Evolutionary conservation across 1,284 basidiomycete species (phyloP).

Genomic region (Trichosporon sp.): DNA sequence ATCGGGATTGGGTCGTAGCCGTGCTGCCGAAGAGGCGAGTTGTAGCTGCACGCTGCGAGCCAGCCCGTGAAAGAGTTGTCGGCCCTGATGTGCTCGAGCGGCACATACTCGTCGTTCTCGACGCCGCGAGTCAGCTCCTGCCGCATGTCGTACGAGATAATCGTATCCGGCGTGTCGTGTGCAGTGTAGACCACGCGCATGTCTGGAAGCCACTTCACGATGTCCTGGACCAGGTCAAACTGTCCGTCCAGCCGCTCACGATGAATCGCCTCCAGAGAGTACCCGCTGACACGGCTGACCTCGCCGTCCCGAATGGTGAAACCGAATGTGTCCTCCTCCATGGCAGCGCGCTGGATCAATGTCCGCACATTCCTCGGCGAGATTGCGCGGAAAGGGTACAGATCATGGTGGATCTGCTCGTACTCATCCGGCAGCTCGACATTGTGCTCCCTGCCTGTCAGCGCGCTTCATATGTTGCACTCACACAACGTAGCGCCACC

Average conservation of each 20-base stretch:
- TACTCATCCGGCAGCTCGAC: constrained; percentile 50
- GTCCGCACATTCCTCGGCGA: constrained; percentile 59
- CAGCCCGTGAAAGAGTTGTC: neutral
- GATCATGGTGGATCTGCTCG: constrained; percentile 41
- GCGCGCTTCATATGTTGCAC: constrained; percentile 7
- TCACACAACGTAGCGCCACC: constrained; percentile 56
- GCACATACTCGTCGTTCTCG: constrained; percentile 42
- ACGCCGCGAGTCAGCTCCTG: constrained; percentile 49
- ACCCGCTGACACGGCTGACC: neutral
- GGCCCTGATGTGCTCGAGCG: neutral
- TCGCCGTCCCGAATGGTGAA: constrained; percentile 20
- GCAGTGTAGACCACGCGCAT: constrained; percentile 35
- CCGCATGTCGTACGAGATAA: constrained; percentile 51
- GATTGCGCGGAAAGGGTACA: constrained; percentile 35
- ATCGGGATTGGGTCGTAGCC: neutral
- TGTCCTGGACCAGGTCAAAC: constrained; percentile 30
- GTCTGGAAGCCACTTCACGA: constrained; percentile 38
- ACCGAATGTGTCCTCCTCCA: constrained; percentile 19
- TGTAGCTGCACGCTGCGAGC: neutral
- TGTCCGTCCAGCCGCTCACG: constrained; percentile 38
- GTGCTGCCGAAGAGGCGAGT: neutral
- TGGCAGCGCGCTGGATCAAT: constrained; percentile 48
- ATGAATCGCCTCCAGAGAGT: constrained; percentile 5
- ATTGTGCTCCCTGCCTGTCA: constrained; percentile 47
- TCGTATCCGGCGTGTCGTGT: constrained; percentile 50